Base-by-base conservation (phyloP, 768 basidiomycete species). In the Calvatia gigantea region DNA sequence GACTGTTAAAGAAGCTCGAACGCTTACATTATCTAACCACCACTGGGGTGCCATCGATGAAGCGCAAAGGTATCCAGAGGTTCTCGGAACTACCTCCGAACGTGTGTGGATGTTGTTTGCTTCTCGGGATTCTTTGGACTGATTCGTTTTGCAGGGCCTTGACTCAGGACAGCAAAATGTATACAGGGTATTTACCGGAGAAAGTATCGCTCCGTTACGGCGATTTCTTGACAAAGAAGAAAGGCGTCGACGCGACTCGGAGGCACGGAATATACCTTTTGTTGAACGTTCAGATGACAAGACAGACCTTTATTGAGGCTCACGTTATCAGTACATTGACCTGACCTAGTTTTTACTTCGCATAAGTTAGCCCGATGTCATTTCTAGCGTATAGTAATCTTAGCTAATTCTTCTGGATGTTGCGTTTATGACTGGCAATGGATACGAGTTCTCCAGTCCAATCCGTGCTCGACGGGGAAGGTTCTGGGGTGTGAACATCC, bases 101-200 rank as follows among this genome's bases (percentile, higher is more conserved):
- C 58, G 85, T 87, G 67, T 60, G 85, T 72, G 28, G n/a, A 15
- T 43, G 53, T 46, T 51, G 61, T 60, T 49, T 53, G 25, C 37
- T 28, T 56, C 33, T 19, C n/a, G n/a, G n/a, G n/a, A 41, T 9
- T 12, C 14, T 17, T 6, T 49, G 35, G 27, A 38, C 47, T 61
- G 51, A 60, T 54, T 60, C 53, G 44, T 59, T 32, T 9, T 32
- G 28, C 65, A 93, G 91, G 76, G 80, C 29, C 79, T 82, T 66
- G 84, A 86, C 61, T 72, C 74, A 19, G 81, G 83, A 65, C 89
- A 92, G 63, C 75, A 78, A 61, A 76, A 82, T 0, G 82, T 82
- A 6, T 94, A 89, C 68, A 85, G 89, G 60, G 93, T 92, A 35
- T 96, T 91, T 66, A 86, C 78, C 28, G 87, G 87, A 21, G 70